A percentile compares a stretch with the other conserved stretches of the same genome.
Evolutionary conservation across 768 basidiomycete genomes (phyloP).

Genomic region (Termitomyces titanicus): DNA sequence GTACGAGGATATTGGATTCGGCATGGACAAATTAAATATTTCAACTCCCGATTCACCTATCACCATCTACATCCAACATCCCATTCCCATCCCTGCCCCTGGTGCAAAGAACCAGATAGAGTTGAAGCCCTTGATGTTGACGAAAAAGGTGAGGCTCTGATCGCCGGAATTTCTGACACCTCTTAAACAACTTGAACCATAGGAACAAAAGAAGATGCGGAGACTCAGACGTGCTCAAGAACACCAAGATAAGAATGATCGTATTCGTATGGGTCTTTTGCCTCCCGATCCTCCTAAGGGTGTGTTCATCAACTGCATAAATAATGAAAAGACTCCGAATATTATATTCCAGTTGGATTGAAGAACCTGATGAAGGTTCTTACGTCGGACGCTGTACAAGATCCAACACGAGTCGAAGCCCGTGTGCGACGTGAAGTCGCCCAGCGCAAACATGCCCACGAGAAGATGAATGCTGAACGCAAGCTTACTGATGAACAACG

Average conservation of each 20-base stretch:
- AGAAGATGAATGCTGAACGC: constrained; percentile 90
- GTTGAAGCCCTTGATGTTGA: constrained; percentile 88
- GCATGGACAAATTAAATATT: constrained; percentile 59
- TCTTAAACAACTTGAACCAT: constrained; percentile 15
- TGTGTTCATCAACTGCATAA: constrained; percentile 25
- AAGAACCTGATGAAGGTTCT: constrained; percentile 97
- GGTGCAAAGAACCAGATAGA: constrained; percentile 76
- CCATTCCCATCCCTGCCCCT: constrained; percentile 92
- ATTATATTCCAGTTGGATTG: constrained; percentile 65
- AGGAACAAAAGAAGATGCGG: constrained; percentile 97
- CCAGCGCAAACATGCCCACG: constrained; percentile 82
- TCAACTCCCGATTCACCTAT: constrained; percentile 70
- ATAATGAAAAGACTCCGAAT: not conserved
- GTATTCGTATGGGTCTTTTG: constrained; percentile 92
- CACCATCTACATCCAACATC: constrained; percentile 91
- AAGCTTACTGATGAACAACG: constrained; percentile 91
- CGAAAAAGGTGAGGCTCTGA: constrained; percentile 65
- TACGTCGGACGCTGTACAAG: constrained; percentile 94
- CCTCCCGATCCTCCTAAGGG: constrained; percentile 97
- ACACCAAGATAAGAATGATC: constrained; percentile 90
- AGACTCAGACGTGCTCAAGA: constrained; percentile 85
- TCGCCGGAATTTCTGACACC: not conserved
- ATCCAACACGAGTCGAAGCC: constrained; percentile 96
- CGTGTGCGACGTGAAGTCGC: constrained; percentile 92
- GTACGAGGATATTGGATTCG: constrained; percentile 71